Evolutionary conservation across 129 eudicot species (phyloP).

Genomic region (Erigeron canadensis): DNA sequence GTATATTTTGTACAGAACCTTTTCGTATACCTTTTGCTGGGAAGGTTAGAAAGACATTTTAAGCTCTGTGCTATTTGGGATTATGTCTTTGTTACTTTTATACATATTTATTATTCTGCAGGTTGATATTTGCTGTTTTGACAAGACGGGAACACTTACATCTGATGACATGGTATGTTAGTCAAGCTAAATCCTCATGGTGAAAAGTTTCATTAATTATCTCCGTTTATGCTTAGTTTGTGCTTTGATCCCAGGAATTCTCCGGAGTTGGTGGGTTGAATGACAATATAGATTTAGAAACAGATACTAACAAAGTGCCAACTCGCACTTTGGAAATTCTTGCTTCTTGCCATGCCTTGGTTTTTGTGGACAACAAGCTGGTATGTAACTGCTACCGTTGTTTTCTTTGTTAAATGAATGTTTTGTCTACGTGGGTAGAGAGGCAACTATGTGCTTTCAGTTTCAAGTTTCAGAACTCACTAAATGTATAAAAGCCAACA

Average conservation of each 20-base stretch:
- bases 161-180: conserved; percentile 95
- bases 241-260: conserved; percentile 55
- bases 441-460: neutral
- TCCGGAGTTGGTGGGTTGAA: conserved; percentile 92
- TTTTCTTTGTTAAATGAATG: neutral
- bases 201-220: neutral
- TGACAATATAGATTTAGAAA: conserved; percentile 60
- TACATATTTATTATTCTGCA: conserved; percentile 33
- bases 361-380: conserved; percentile 98
- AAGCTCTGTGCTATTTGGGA: conserved; percentile 11
- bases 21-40: conserved; percentile 99
- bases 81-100: neutral
- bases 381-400: conserved; percentile 30
- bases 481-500: neutral
- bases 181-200: conserved; percentile 14
- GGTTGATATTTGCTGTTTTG: conserved; percentile 99
- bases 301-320: conserved; percentile 76
- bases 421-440: too few species aligned
- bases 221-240: conserved; percentile 7
- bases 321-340: conserved; percentile 80
- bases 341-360: conserved; percentile 98
- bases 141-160: conserved; percentile 94
- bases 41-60: conserved; percentile 56
- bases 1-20: conserved; percentile 95
- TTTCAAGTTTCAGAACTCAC: neutral